Evolutionary conservation across 495 filamentous ascomycete genomes (phyloP).

Genomic region (Penicillium paxilli): DNA sequence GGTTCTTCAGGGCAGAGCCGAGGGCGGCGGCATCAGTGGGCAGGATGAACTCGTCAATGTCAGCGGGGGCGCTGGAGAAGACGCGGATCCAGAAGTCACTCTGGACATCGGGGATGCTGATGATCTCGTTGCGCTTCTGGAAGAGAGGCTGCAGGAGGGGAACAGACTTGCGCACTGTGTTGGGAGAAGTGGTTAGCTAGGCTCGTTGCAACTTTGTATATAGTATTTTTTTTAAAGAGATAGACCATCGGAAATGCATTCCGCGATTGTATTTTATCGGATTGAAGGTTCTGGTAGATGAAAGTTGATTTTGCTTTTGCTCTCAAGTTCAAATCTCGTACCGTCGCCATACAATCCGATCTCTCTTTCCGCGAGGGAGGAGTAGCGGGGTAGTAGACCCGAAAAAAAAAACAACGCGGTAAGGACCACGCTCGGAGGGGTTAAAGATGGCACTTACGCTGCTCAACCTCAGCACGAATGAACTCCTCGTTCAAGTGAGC

Average conservation of each 20-base stretch:
- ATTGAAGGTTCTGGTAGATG: too few relatives aligned
- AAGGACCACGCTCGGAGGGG: background rate
- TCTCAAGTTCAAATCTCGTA: too few relatives aligned
- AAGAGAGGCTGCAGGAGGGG: slow-evolving; percentile 59
- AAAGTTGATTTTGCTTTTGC: too few relatives aligned
- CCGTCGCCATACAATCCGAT: too few relatives aligned
- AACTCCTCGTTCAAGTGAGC: slow-evolving; percentile 39
- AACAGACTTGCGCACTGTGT: slow-evolving; percentile 35
- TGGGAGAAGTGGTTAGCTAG: slow-evolving; percentile 9
- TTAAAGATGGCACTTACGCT: slow-evolving; percentile 32
- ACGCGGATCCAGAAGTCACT: slow-evolving; percentile 87
- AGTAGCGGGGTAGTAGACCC: too few relatives aligned
- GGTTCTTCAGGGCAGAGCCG: slow-evolving; percentile 54
- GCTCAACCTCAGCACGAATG: slow-evolving; percentile 38
- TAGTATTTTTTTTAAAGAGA: too few relatives aligned
- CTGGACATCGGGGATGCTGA: slow-evolving; percentile 57
- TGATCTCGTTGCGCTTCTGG: slow-evolving; percentile 65
- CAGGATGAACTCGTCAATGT: slow-evolving; percentile 83
- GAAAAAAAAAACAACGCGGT: too few relatives aligned
- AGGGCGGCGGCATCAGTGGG: slow-evolving; percentile 71
- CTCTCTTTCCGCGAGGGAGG: too few relatives aligned
- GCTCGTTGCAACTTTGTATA: background rate
- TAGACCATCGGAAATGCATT: background rate
- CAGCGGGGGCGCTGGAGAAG: slow-evolving; percentile 75
- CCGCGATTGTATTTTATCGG: background rate